Percentiles rank a stretch among this genome's conserved stretches.
These are phyloP conservation scores for Lasiosphaeria miniovina DNA, from an alignment of 495 filamentous ascomycete genomes.

Conservation along the genomic window DNA sequence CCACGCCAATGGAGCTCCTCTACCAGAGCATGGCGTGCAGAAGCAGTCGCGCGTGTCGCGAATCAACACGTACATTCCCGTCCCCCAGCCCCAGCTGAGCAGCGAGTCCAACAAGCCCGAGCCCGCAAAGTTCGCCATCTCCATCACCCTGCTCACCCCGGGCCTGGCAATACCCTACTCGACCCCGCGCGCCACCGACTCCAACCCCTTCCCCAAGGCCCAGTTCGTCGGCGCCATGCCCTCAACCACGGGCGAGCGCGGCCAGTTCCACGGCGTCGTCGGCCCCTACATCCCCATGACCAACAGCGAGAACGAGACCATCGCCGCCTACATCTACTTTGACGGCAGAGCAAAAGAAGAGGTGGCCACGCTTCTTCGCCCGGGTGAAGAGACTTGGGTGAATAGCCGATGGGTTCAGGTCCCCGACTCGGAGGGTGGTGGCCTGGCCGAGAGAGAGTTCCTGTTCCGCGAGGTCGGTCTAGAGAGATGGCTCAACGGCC, in stretches of 20 bases:
- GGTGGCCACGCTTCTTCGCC: constrained; percentile 86
- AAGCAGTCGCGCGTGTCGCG: constrained; percentile 86
- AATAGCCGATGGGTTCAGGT: constrained; percentile 97
- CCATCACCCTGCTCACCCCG: constrained; percentile 89
- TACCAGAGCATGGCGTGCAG: constrained; percentile 91
- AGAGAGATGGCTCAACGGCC: constrained; percentile 90
- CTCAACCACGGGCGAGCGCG: constrained; percentile 35
- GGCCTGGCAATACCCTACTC: constrained; percentile 88
- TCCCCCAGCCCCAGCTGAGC: constrained; percentile 79
- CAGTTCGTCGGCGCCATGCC: constrained; percentile 73
- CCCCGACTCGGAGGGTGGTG: constrained; percentile 83
- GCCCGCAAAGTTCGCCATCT: constrained; percentile 91
- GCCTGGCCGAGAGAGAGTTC: constrained; percentile 94
- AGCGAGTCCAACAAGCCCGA: constrained; percentile 69
- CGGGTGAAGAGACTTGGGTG: constrained; percentile 98
- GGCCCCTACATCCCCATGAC: constrained; percentile 86
- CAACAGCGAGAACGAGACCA: constrained; percentile 86
- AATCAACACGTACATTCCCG: constrained; percentile 95
- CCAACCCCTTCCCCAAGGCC: constrained; percentile 71
- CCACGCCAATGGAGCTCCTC: constrained; percentile 82
- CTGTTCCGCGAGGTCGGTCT: constrained; percentile 95
- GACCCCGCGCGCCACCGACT: constrained; percentile 67
- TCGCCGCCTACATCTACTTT: constrained; percentile 98
- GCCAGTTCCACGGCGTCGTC: constrained; percentile 56
- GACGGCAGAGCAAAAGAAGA: constrained; percentile 95